Evolutionary conservation across 371 early-diverging fungal species (phyloP).

Genomic region (Lichtheimia ornata): DNA sequence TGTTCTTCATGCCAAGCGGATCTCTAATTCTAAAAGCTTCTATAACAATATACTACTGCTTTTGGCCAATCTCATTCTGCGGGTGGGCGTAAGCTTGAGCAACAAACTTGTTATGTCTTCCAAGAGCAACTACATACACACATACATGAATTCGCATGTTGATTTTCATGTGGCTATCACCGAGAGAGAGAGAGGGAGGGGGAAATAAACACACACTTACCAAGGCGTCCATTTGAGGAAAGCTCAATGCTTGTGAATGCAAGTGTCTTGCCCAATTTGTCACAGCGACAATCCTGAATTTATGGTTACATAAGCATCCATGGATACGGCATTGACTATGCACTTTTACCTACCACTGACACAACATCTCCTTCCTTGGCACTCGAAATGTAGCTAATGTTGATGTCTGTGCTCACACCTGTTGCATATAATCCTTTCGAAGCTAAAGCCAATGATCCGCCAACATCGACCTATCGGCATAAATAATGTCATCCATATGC

Average conservation of each 20-base stretch:
- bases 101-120: conserved; percentile 68
- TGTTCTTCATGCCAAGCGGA: not conserved
- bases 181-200: not conserved
- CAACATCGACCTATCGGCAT: conserved; percentile 44
- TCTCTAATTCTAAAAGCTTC: not conserved
- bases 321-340: not conserved
- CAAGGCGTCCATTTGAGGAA: conserved; percentile 39
- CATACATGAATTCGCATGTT: not conserved
- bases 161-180: not conserved
- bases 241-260: conserved; percentile 63
- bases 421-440: conserved; percentile 62
- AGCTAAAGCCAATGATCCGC: conserved; percentile 64
- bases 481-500: not conserved
- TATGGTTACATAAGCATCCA: not conserved
- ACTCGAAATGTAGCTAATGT: conserved; percentile 58
- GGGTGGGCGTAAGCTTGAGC: conserved; percentile 49
- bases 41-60: not conserved
- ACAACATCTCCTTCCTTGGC: conserved; percentile 57
- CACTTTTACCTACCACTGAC: conserved; percentile 30
- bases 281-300: conserved; percentile 53
- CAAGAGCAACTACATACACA: conserved; percentile 45
- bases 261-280: conserved; percentile 63
- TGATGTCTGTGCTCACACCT: conserved; percentile 68
- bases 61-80: conserved; percentile 27
- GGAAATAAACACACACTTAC: conserved; percentile 18